Evolutionary conservation across 129 eudicot genomes (phyloP).

Genomic region (Sambucus nigra): DNA sequence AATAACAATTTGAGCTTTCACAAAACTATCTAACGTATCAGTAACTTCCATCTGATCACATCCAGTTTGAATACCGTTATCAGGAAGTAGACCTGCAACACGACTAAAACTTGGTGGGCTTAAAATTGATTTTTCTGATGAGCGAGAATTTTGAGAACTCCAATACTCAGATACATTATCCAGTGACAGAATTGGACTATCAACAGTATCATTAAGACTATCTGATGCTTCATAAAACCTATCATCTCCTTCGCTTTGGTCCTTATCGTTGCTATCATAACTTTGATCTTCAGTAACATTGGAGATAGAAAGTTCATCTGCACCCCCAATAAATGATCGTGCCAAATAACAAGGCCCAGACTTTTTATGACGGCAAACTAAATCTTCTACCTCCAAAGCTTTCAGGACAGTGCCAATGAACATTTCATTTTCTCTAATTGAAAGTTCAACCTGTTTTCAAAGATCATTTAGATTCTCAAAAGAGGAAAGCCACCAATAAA

Average conservation of each 20-base stretch:
- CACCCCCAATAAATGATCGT: constrained; percentile 59
- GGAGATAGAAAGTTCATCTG: constrained; percentile 47
- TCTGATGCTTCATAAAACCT: constrained; percentile 79
- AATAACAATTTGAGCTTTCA: constrained; percentile 83
- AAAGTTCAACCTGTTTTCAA: constrained; percentile 72
- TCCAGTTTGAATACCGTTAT: constrained; percentile 31
- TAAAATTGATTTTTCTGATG: constrained; percentile 30
- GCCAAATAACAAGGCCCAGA: constrained; percentile 58
- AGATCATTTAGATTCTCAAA: constrained; percentile 12
- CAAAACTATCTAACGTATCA: constrained; percentile 75
- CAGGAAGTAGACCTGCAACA: constrained; percentile 68
- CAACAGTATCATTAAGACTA: constrained; percentile 49
- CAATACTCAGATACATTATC: constrained; percentile 24
- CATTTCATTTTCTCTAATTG: constrained; percentile 67
- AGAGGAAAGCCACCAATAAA: neutral
- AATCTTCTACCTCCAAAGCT: constrained; percentile 89
- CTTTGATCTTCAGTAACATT: constrained; percentile 25
- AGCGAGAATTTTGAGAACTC: constrained; percentile 13
- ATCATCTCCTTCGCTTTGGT: constrained; percentile 72
- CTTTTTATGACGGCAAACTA: constrained; percentile 43
- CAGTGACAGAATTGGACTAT: constrained; percentile 27
- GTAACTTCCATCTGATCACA: constrained; percentile 31
- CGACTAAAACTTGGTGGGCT: constrained; percentile 66
- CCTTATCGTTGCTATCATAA: constrained; percentile 17
- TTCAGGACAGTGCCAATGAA: constrained; percentile 88